Percentiles rank a stretch among this genome's conserved stretches.
Evolutionary conservation across 2,329 filamentous ascomycete genomes (phyloP).

Genomic region (Xylaria hypoxylon): DNA sequence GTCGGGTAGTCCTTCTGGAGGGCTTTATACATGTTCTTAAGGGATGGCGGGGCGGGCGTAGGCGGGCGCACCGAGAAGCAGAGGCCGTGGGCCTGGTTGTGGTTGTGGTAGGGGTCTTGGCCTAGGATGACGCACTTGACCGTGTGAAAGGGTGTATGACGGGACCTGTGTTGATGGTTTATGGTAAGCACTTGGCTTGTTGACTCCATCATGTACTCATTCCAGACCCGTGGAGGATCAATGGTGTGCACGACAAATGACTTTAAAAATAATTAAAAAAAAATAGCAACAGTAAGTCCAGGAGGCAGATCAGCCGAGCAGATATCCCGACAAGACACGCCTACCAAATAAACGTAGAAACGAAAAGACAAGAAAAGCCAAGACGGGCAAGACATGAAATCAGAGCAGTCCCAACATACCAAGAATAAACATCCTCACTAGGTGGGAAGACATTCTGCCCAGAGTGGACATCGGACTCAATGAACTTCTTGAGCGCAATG

Average conservation of each 20-base stretch:
- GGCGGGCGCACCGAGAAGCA: constrained; percentile 95
- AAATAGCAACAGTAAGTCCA: not conserved
- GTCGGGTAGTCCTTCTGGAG: constrained; percentile 88
- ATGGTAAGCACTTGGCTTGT: not conserved
- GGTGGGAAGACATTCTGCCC: constrained; percentile 89
- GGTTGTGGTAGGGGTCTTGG: constrained; percentile 97
- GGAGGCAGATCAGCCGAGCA: not conserved
- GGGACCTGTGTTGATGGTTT: constrained; percentile 73
- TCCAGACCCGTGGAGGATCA: not conserved
- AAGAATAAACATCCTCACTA: constrained; percentile 90
- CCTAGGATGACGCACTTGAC: constrained; percentile 95
- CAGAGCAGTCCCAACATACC: constrained; percentile 65
- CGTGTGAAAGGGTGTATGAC: constrained; percentile 86
- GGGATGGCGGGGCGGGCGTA: constrained; percentile 86
- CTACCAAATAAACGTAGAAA: too few species aligned
- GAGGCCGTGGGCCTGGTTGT: constrained; percentile 94
- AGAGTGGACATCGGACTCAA: constrained; percentile 79
- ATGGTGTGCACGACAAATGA: not conserved
- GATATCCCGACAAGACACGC: not conserved
- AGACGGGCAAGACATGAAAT: not conserved
- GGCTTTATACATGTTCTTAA: constrained; percentile 92
- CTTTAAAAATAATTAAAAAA: too few species aligned
- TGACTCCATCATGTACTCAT: not conserved
- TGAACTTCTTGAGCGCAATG: constrained; percentile 86
- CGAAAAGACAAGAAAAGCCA: not conserved